These are phyloP conservation scores for Sugiyamaella xylanicola DNA, from an alignment of 1,139 yeast genomes.

Conservation along the genomic window DNA sequence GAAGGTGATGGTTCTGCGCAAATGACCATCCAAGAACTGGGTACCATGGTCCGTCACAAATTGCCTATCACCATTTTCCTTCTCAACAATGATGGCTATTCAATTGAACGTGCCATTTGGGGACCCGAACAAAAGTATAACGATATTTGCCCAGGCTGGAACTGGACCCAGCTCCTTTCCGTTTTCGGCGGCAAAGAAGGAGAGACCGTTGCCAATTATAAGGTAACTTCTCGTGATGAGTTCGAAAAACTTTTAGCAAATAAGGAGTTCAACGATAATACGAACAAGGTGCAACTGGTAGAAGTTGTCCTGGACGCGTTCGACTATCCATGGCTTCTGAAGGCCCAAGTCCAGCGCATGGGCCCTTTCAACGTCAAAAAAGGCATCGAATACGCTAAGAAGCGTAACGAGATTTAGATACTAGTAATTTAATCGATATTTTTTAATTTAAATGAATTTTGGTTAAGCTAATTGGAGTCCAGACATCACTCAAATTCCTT, in stretches of 20 bases:
- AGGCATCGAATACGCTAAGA: constrained; percentile 33
- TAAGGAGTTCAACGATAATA: constrained; percentile 39
- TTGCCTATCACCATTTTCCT: constrained; percentile 66
- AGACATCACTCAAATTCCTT: too few relatives aligned
- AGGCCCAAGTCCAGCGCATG: constrained; percentile 35
- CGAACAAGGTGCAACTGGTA: constrained; percentile 51
- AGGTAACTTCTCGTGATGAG: constrained; percentile 43
- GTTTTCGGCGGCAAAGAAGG: constrained; percentile 66
- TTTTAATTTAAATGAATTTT: not conserved
- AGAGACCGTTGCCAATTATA: constrained; percentile 44
- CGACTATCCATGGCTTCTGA: constrained; percentile 64
- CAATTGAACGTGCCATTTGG: constrained; percentile 79
- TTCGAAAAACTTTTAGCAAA: constrained; percentile 45
- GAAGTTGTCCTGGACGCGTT: constrained; percentile 60
- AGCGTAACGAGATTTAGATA: constrained; percentile 27
- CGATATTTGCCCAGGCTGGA: constrained; percentile 77
- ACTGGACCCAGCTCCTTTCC: constrained; percentile 67
- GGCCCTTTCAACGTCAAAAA: constrained; percentile 32
- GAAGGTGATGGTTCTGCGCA: constrained; percentile 94
- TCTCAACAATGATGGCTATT: constrained; percentile 82
- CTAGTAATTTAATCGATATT: too few relatives aligned
- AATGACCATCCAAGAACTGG: constrained; percentile 77
- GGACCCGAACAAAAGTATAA: constrained; percentile 78
- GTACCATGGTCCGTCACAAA: constrained; percentile 63
- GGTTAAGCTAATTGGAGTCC: too few relatives aligned